Evolutionary conservation across 225 moss, liverwort and hornwort species (phyloP).

Genomic region (Polytrichum commune): DNA sequence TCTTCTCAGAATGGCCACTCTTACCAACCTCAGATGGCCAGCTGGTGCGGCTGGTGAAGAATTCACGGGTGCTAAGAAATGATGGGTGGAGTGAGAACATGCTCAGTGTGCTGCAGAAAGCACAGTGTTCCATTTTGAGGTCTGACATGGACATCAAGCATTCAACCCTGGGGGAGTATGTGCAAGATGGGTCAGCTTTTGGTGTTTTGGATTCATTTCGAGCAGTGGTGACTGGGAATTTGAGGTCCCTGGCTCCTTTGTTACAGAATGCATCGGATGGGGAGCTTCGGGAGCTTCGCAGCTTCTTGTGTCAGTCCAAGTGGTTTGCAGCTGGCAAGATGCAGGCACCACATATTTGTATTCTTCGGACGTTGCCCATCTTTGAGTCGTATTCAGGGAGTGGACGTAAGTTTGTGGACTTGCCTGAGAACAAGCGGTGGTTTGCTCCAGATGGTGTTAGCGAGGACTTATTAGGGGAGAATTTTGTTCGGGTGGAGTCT

Average conservation of each 20-base stretch:
- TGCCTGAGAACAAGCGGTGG: slow-evolving; percentile 66
- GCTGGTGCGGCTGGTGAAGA: slow-evolving; percentile 45
- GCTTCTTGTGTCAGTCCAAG: slow-evolving; percentile 86
- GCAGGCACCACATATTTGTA: slow-evolving; percentile 48
- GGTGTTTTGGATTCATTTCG: slow-evolving; percentile 69
- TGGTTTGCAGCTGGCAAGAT: slow-evolving; percentile 72
- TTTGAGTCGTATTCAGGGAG: slow-evolving; percentile 76
- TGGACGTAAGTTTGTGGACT: slow-evolving; percentile 65
- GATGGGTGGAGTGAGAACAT: slow-evolving; percentile 92
- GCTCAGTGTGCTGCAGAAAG: slow-evolving; percentile 64
- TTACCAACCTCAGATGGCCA: slow-evolving; percentile 77
- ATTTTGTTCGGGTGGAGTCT: slow-evolving; percentile 71
- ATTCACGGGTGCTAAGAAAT: slow-evolving; percentile 64
- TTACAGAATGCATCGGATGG: slow-evolving; percentile 66
- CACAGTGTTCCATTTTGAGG: slow-evolving; percentile 62
- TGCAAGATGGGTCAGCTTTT: slow-evolving; percentile 65
- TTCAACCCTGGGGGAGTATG: slow-evolving; percentile 56
- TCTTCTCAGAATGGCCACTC: slow-evolving; percentile 79
- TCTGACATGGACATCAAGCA: slow-evolving; percentile 61
- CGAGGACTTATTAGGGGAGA: slow-evolving; percentile 66
- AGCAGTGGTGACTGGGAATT: slow-evolving; percentile 51
- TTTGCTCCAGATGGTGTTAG: slow-evolving; percentile 74
- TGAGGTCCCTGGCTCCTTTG: slow-evolving; percentile 45
- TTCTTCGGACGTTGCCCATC: slow-evolving; percentile 63
- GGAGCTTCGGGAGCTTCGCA: slow-evolving; percentile 79